Base-by-base conservation (phyloP, 805 yeast genomes). In the Scheffersomyces coipomensis region DNA sequence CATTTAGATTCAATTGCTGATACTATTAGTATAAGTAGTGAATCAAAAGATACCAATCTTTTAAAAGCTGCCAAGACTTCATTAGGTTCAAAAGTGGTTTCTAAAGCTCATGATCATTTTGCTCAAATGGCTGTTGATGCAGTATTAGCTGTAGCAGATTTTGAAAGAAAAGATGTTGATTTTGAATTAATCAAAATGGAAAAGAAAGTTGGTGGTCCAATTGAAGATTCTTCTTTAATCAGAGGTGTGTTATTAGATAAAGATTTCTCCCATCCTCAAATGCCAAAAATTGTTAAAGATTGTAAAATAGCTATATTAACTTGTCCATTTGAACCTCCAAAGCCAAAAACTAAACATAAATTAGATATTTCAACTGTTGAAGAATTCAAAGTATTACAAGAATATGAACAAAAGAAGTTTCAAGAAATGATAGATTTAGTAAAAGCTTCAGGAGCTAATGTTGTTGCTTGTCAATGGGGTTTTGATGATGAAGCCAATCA, bases 271-370 rank as follows among this genome's bases (percentile, higher is more conserved):
- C 99, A 93, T 64, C 97, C 98, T 3, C 99, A 93, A 67, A 93
- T 93, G 99, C 93, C 96, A 37, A 88, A 88, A 58, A 62, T 64
- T 38, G 76, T 91, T 33, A 58, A 64, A 37, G 85, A 89, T 62
- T 95, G 88, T 48, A 88, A 87, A 61, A 76, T 93, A 45, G 98
- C 98, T 35, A 91, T 93, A 49, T 75, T 93, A 59, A 93, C 99
- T 2, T 91, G 98, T 71, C 98, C 99, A 53, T 93, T 93, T 60
- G 99, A 93, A 73, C 99, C 99, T 29, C 99, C 99, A 55, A 93
- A 93, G 70, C 99, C 99, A 51, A 93, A 93, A 72, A 93, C 99
- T 18, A 93, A 93, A 69, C 99, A 91, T 71, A 91, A 91, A 75
- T 75, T 91, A 54, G 96, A 91, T 61, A 91, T 91, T 47, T 79